Percentiles rank a stretch among this genome's conserved stretches.
Evolutionary conservation across 192 early-diverging fungal genomes (phyloP).

Genomic region (Coemansia asiatica): DNA sequence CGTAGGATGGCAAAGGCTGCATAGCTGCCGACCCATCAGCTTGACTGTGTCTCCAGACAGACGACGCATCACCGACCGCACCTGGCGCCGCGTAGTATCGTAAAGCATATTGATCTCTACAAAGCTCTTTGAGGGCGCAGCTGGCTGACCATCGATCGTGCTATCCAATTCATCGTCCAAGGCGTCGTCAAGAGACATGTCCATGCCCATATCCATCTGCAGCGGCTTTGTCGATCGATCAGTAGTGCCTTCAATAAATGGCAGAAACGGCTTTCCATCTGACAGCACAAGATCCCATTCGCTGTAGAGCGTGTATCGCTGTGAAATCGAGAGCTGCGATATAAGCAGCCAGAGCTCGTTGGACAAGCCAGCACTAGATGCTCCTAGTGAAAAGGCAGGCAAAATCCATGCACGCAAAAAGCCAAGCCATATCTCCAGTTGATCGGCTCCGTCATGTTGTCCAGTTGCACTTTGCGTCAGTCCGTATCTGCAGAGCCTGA

Average conservation of each 20-base stretch:
- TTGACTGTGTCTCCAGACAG: slow-evolving; percentile 50
- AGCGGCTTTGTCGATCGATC: neutral
- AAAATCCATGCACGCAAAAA: slow-evolving; percentile 46
- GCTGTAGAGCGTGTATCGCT: slow-evolving; percentile 39
- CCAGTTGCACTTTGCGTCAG: slow-evolving; percentile 10
- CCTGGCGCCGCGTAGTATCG: slow-evolving; percentile 35
- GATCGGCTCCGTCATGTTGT: neutral
- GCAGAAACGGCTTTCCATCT: slow-evolving; percentile 29
- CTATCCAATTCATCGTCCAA: slow-evolving; percentile 23
- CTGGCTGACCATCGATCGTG: neutral
- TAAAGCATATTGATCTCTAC: slow-evolving; percentile 37
- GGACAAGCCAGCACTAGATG: slow-evolving; percentile 37
- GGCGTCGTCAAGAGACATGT: slow-evolving; percentile 43
- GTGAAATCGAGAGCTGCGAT: slow-evolving; percentile 22
- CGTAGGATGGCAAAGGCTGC: slow-evolving; percentile 42
- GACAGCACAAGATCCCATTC: slow-evolving; percentile 35
- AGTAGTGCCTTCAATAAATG: slow-evolving; percentile 1
- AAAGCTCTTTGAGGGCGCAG: neutral
- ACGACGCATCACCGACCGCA: slow-evolving; percentile 50
- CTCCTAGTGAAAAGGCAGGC: slow-evolving; percentile 40
- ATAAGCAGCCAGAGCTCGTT: slow-evolving; percentile 52
- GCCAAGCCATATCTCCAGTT: slow-evolving; percentile 20
- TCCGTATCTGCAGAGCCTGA: slow-evolving; percentile 42
- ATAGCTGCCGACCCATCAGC: slow-evolving; percentile 43
- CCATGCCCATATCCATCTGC: slow-evolving; percentile 14